Conservation (phyloP, 1,139 yeast species). For the Magnusiomyces fungicola region DNA sequence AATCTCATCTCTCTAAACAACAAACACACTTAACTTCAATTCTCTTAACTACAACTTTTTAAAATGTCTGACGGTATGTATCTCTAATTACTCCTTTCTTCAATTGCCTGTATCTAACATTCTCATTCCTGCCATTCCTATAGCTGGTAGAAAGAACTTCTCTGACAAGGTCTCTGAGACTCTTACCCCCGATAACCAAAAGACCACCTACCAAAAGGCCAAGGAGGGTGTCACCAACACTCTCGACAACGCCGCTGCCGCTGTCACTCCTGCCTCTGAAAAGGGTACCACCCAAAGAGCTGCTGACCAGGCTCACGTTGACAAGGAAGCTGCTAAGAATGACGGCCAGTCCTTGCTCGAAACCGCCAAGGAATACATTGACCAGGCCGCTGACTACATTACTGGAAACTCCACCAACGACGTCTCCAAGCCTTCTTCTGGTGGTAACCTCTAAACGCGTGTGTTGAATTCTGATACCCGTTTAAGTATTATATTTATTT, state of each 20-base stretch:
- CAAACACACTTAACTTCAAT: not conserved
- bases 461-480: no score
- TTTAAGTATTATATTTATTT: no score
- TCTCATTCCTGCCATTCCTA: not conserved
- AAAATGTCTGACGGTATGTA: slow-evolving; percentile 21
- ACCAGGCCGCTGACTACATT: slow-evolving; percentile 14
- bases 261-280: slow-evolving; percentile 51
- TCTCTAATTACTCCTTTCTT: no score
- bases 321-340: slow-evolving; percentile 5
- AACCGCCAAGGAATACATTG: slow-evolving; percentile 15
- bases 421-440: no score
- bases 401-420: no score
- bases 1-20: not conserved
- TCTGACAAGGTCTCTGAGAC: slow-evolving; percentile 60
- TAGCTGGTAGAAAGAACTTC: slow-evolving; percentile 64
- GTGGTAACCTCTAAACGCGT: no score
- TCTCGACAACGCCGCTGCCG: slow-evolving; percentile 56
- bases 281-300: slow-evolving; percentile 64
- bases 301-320: slow-evolving; percentile 41
- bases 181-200: slow-evolving; percentile 66
- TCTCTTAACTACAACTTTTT: not conserved
- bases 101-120: not conserved
- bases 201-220: slow-evolving; percentile 55
- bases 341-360: slow-evolving; percentile 3
- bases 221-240: slow-evolving; percentile 64